Conservation (phyloP, 129 eudicot genomes). For the Deinandra increscens region DNA sequence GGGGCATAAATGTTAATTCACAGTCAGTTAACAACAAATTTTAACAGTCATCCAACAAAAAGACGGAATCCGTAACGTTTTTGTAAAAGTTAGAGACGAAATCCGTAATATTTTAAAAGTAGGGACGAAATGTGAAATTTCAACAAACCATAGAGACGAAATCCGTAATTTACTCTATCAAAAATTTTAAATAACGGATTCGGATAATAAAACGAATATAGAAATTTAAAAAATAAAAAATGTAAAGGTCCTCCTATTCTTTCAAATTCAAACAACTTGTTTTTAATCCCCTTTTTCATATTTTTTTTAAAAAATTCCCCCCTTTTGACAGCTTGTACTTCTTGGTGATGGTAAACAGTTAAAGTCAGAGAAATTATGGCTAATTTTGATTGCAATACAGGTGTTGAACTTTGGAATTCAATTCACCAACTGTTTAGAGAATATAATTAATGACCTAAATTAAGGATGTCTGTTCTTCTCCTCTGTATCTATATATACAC, state of each 20-base stretch:
- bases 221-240: too few relatives aligned
- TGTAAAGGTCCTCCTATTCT: not conserved
- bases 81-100: too few relatives aligned
- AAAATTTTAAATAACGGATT: too few relatives aligned
- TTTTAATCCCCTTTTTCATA: constrained; percentile 10
- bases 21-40: too few relatives aligned
- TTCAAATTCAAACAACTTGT: constrained; percentile 34
- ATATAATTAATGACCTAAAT: constrained; percentile 22
- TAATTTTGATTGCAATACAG: constrained; percentile 37
- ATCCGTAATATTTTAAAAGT: too few relatives aligned
- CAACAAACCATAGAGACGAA: too few relatives aligned
- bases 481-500: not conserved
- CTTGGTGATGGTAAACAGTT: constrained; percentile 34
- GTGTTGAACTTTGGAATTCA: constrained; percentile 39
- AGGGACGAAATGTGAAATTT: too few relatives aligned
- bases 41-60: too few relatives aligned
- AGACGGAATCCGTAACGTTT: too few relatives aligned
- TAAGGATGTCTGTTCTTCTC: constrained; percentile 35
- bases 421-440: constrained; percentile 34
- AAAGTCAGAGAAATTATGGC: constrained; percentile 41
- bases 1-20: too few relatives aligned
- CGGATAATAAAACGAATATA: too few relatives aligned
- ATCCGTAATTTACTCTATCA: too few relatives aligned
- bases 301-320: not conserved
- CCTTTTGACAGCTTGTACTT: constrained; percentile 41